Conservation (phyloP, 176 grass and related monocot genomes). For the Phoenix roebelenii region DNA sequence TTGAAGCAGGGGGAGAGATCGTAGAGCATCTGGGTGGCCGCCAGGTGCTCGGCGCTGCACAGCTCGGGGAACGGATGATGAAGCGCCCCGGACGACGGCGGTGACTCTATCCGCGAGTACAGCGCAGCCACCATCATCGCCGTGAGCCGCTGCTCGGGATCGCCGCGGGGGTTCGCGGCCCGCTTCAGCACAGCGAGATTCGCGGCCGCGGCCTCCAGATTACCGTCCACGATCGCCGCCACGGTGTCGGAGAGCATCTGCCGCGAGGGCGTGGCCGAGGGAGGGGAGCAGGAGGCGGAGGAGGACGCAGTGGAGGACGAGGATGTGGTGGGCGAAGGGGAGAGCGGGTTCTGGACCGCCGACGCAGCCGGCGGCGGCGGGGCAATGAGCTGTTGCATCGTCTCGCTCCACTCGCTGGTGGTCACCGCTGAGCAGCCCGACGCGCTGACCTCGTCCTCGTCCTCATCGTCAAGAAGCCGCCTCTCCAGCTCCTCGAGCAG, state of each 20-base stretch:
- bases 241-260: conserved; percentile 10
- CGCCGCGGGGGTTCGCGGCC: background rate
- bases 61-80: background rate
- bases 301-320: background rate
- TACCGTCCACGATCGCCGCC: background rate
- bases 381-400: background rate
- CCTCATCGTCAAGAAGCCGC: conserved; percentile 6
- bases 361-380: background rate
- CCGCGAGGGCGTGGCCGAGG: background rate
- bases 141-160: conserved; percentile 10
- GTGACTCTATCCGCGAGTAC: background rate
- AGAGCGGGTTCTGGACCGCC: background rate
- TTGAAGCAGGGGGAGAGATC: conserved; percentile 7
- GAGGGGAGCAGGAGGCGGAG: background rate
- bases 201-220: background rate
- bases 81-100: background rate
- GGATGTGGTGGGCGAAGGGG: background rate
- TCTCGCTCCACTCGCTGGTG: background rate
- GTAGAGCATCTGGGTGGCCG: background rate
- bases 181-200: conserved; percentile 1
- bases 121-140: conserved; percentile 8
- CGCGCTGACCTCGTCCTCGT: conserved; percentile 11
- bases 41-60: background rate
- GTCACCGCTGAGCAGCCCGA: conserved; percentile 12
- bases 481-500: conserved; percentile 16